Conservation (phyloP, 2,329 filamentous ascomycete genomes). For the Myriangium duriaei region DNA sequence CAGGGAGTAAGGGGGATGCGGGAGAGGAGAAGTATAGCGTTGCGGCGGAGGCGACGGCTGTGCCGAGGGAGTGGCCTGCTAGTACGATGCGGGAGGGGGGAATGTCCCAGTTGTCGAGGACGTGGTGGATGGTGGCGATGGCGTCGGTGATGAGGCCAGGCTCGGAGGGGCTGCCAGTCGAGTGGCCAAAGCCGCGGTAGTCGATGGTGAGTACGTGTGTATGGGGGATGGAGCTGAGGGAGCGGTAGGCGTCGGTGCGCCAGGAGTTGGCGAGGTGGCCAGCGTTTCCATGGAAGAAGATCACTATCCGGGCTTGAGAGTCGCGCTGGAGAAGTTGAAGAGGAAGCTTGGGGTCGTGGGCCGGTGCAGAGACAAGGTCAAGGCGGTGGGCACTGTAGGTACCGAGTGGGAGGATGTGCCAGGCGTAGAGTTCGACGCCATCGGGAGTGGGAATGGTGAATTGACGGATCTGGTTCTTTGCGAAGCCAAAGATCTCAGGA, state of each 20-base stretch:
- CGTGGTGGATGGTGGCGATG: constrained; percentile 59
- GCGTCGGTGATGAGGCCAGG: constrained; percentile 70
- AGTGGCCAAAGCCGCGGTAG: constrained; percentile 78
- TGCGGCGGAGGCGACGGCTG: constrained; percentile 65
- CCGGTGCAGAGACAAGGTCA: constrained; percentile 43
- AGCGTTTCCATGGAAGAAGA: constrained; percentile 57
- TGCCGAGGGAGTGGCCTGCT: constrained; percentile 78
- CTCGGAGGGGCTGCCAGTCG: constrained; percentile 69
- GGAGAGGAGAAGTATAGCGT: constrained; percentile 51
- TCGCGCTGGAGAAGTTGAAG: constrained; percentile 40
- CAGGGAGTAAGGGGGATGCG: not conserved
- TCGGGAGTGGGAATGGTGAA: constrained; percentile 68
- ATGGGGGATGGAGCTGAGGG: constrained; percentile 56
- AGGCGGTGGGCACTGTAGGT: constrained; percentile 61
- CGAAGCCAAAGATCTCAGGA: constrained; percentile 76
- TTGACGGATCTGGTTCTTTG: constrained; percentile 76
- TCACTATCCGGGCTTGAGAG: constrained; percentile 39
- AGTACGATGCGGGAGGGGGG: constrained; percentile 62
- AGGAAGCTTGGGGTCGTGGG: constrained; percentile 35
- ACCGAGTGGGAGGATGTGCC: constrained; percentile 76
- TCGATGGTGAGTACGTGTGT: constrained; percentile 81
- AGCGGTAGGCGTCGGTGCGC: constrained; percentile 65
- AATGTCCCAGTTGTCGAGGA: constrained; percentile 51
- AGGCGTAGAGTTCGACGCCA: constrained; percentile 67
- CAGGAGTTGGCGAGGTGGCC: constrained; percentile 71